A percentile compares a stretch with the other conserved stretches of the same genome.
Evolutionary conservation across 2,329 filamentous ascomycete genomes (phyloP).

Genomic region (Epichloe sibirici): DNA sequence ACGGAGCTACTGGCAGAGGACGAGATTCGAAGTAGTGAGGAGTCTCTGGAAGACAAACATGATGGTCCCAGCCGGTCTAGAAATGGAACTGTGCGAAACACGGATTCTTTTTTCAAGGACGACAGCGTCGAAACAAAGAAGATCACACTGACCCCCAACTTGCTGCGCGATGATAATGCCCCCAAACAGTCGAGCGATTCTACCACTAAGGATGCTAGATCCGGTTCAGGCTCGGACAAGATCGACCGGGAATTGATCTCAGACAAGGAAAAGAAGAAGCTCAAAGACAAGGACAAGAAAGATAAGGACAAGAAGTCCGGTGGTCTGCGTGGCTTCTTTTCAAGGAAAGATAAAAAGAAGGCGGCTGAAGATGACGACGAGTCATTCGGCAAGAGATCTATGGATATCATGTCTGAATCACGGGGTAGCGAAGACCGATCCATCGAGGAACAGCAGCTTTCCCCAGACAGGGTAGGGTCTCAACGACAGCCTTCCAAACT

Average conservation of each 20-base stretch:
- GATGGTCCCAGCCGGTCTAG: conserved; percentile 51
- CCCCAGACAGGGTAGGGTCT: conserved; percentile 28
- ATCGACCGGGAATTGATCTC: conserved; percentile 38
- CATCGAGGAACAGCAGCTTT: conserved; percentile 27
- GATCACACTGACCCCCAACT: conserved; percentile 87
- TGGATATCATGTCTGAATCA: conserved; percentile 37
- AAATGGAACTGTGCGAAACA: conserved; percentile 80
- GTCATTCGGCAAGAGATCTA: conserved; percentile 47
- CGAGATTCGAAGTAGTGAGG: conserved; percentile 45
- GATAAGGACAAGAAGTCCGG: conserved; percentile 56
- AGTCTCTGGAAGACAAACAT: conserved; percentile 46
- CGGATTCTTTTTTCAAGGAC: conserved; percentile 95
- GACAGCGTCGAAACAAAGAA: conserved; percentile 93
- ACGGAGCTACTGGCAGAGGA: conserved; percentile 22
- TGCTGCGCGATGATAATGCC: conserved; percentile 69
- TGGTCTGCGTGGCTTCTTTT: conserved; percentile 48
- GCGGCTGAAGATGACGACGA: conserved; percentile 46
- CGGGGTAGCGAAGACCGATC: conserved; percentile 31
- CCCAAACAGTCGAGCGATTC: conserved; percentile 39
- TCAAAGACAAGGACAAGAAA: conserved; percentile 59
- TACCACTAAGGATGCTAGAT: conserved; percentile 35
- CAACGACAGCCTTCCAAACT: conserved; percentile 55
- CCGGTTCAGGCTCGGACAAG: conserved; percentile 63
- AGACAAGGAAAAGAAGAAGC: conserved; percentile 66
- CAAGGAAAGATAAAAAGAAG: conserved; percentile 49